phyloP scores from a whole-genome alignment of 2,329 filamentous ascomycete species.

The Colletotrichum sojae region DNA sequence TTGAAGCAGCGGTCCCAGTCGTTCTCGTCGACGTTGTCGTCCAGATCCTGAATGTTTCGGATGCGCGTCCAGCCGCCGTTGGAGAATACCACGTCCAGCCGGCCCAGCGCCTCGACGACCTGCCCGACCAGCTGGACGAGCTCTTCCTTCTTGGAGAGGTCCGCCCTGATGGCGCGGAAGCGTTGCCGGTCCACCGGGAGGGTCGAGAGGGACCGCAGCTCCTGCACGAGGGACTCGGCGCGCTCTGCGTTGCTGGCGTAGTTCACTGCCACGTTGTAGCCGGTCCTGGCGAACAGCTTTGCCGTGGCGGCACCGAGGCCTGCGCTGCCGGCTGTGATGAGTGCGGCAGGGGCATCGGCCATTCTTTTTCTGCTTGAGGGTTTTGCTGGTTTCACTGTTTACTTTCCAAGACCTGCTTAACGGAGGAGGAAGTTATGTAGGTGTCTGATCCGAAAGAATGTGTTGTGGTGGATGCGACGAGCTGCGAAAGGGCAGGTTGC shows the following conservation, averaged over 20 bases:
- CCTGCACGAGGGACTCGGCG: constrained; percentile 67
- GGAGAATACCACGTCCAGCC: constrained; percentile 82
- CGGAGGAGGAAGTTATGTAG: neutral
- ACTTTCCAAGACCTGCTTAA: neutral
- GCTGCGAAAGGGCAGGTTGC: neutral
- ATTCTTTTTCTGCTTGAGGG: neutral
- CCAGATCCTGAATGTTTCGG: constrained; percentile 60
- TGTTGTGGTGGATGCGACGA: neutral
- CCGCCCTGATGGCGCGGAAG: constrained; percentile 73
- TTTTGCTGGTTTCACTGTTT: neutral
- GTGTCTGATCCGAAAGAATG: neutral
- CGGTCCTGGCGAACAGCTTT: constrained; percentile 72
- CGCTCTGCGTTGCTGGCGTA: constrained; percentile 70
- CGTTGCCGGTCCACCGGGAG: constrained; percentile 43
- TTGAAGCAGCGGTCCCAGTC: constrained; percentile 65
- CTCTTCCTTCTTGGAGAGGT: constrained; percentile 73
- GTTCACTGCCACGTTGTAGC: constrained; percentile 77
- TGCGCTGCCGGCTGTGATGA: constrained; percentile 58
- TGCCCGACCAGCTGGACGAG: constrained; percentile 72
- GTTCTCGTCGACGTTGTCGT: constrained; percentile 61
- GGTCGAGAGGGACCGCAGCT: constrained; percentile 60
- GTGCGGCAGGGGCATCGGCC: constrained; percentile 32
- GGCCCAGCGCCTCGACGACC: constrained; percentile 70
- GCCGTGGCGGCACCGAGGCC: constrained; percentile 75
- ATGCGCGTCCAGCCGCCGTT: constrained; percentile 75